Evolutionary conservation across 2,329 filamentous ascomycete genomes (phyloP), one percentile per base, ranked within the genome.

Genomic region (Huntiella decipiens): DNA sequence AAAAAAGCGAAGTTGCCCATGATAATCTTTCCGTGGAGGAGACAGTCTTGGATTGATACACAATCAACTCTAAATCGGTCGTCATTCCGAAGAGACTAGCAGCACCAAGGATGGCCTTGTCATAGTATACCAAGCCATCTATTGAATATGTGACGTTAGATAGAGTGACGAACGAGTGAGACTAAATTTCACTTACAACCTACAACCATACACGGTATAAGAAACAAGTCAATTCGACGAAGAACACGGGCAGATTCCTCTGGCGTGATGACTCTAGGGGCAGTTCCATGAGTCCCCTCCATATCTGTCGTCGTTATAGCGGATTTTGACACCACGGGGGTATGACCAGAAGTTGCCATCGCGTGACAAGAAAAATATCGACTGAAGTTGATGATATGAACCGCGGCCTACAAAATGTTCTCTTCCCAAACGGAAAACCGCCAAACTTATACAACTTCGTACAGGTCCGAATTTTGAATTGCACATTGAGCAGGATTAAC

Each of bases 1-100:
- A 86, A 63, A 86, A 85, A 54, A 84, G 66, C 0, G 78, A 84
- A 0, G 79, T 85, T 2, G 81, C 81, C 81, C 80, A 86, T 52
- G 71, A 77, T 22, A 86, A 68, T 8, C 81, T 70, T 0, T 71
- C 68, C 0, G 82, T 85, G 55, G 80, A 71, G 12, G 70, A 71
- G 0, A 77, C 76, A 1, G 53, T 57, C 0, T 61, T 62, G 1
- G 57, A 54, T 2, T 51, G 36, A 53, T 66, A 58, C 10, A 70
- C 60, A 28, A 66, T 66, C 37, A 86, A 69, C 1, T 63, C 51
- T 3, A 86, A 67, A 55, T 85, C 79, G 3, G 63, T 62, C 0
- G 79, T 83, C 79, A 86, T 83, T 52, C 81, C 81, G 56, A 86
- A 84, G 10, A 86, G 69, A 1, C 70, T 74, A 0, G 81, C 80